Percentiles rank a stretch among this genome's conserved stretches.
These are phyloP conservation scores for Cyclotella baltica DNA, from an alignment of 108 stramenopile species.

Conservation along the genomic window DNA sequence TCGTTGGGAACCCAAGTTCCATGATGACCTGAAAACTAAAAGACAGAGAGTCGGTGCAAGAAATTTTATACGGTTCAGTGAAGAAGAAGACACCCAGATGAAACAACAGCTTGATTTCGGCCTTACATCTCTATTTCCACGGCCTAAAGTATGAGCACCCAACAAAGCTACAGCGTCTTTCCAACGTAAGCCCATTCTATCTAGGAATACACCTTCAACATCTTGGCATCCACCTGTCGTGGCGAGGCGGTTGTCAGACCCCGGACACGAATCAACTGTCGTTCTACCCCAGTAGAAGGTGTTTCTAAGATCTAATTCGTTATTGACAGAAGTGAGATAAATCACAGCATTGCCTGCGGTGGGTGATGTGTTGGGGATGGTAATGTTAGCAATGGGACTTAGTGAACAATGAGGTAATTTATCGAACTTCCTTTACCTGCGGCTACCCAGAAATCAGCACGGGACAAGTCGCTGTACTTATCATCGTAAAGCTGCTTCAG, in stretches of 20 bases:
- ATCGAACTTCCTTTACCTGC: too few species aligned
- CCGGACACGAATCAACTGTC: conserved; percentile 25
- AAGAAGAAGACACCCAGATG: neutral
- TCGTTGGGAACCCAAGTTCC: conserved; percentile 56
- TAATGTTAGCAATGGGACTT: too few species aligned
- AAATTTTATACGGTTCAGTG: neutral
- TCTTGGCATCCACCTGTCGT: conserved; percentile 30
- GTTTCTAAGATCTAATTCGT: conserved; percentile 33
- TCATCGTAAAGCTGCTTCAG: conserved; percentile 15
- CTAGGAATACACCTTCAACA: conserved; percentile 48
- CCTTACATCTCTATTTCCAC: conserved; percentile 39
- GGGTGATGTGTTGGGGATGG: too few species aligned
- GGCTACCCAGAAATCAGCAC: too few species aligned
- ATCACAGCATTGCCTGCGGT: conserved; percentile 47
- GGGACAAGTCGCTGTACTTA: conserved; percentile 28
- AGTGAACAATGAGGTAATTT: too few species aligned
- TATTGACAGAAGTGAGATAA: conserved; percentile 23
- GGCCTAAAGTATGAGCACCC: conserved; percentile 55
- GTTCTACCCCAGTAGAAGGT: conserved; percentile 51
- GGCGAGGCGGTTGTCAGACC: conserved; percentile 34
- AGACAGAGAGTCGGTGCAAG: neutral
- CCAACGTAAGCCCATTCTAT: conserved; percentile 57
- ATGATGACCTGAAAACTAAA: conserved; percentile 54
- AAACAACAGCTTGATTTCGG: neutral
- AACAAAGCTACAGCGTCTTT: conserved; percentile 46